Evolutionary conservation across 2,329 filamentous ascomycete species (phyloP).

Genomic region (Penicillium sumatraense): DNA sequence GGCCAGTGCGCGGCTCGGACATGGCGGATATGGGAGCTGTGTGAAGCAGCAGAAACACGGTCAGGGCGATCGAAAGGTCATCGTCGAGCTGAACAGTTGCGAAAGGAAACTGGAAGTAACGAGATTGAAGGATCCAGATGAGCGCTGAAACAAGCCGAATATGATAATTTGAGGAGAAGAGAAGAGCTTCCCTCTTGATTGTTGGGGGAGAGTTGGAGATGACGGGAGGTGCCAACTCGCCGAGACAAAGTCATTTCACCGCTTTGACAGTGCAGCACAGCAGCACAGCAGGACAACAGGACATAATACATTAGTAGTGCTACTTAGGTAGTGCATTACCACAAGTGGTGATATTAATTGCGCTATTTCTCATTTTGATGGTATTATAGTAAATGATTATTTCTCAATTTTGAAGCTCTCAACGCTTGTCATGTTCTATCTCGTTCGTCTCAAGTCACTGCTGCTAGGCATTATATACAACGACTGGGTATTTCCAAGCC

Average conservation of each 20-base stretch:
- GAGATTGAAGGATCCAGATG: not conserved
- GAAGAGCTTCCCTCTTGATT: no score
- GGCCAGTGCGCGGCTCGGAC: slow-evolving; percentile 36
- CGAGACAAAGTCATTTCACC: not conserved
- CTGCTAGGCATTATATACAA: no score
- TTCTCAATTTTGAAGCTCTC: no score
- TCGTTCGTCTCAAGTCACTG: no score
- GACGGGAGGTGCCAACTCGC: slow-evolving; percentile 1
- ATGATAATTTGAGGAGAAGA: not conserved
- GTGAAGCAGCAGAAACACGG: slow-evolving; percentile 16
- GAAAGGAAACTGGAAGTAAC: not conserved
- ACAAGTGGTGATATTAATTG: no score
- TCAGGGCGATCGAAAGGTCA: slow-evolving; percentile 15
- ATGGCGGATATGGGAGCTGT: slow-evolving; percentile 30
- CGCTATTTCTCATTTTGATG: no score
- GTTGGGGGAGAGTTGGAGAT: slow-evolving; percentile 2
- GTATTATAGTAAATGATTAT: no score
- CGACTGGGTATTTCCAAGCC: no score
- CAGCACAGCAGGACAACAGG: no score
- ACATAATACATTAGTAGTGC: no score
- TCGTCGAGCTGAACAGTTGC: slow-evolving; percentile 17
- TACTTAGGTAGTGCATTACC: no score
- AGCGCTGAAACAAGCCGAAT: not conserved
- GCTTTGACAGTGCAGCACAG: not conserved
- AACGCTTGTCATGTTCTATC: no score